phyloP scores from a whole-genome alignment of 2,329 filamentous ascomycete species.

The Aspergillus sp. region DNA sequence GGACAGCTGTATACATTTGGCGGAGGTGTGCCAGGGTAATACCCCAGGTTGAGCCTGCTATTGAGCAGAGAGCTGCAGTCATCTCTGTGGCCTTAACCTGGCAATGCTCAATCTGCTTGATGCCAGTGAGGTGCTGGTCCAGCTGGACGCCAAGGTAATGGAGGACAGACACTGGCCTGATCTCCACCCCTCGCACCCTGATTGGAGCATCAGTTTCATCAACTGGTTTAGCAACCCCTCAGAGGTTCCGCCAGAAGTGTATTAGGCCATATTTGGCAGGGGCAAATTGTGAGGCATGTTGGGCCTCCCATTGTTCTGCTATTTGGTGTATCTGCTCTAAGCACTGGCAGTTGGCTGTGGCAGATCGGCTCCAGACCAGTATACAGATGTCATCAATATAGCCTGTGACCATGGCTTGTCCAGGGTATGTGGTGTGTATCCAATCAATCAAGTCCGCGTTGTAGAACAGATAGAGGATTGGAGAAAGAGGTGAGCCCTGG shows the following conservation, averaged over 20 bases:
- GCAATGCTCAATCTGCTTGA: background rate
- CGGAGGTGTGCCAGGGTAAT: background rate
- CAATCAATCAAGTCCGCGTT: slow-evolving; percentile 13
- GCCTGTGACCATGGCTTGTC: background rate
- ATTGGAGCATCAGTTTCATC: background rate
- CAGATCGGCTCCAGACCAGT: background rate
- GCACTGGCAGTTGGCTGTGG: background rate
- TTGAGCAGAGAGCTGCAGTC: background rate
- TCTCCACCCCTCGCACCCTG: background rate
- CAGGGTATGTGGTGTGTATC: background rate
- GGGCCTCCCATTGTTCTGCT: background rate
- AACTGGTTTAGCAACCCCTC: background rate
- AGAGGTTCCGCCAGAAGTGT: background rate
- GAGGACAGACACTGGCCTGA: background rate
- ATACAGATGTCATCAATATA: background rate
- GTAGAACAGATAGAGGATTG: slow-evolving; percentile 21
- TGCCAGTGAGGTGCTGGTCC: background rate
- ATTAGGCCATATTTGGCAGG: background rate
- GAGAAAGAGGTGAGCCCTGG: slow-evolving; percentile 11
- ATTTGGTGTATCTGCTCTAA: background rate
- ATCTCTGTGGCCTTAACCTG: background rate
- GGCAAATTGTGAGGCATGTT: background rate
- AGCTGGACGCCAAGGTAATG: background rate
- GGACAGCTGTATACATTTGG: slow-evolving; percentile 18
- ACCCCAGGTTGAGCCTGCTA: background rate